phyloP scores from a whole-genome alignment of 169 alveolate genomes.

The Cryptosporidium meleagridis region DNA sequence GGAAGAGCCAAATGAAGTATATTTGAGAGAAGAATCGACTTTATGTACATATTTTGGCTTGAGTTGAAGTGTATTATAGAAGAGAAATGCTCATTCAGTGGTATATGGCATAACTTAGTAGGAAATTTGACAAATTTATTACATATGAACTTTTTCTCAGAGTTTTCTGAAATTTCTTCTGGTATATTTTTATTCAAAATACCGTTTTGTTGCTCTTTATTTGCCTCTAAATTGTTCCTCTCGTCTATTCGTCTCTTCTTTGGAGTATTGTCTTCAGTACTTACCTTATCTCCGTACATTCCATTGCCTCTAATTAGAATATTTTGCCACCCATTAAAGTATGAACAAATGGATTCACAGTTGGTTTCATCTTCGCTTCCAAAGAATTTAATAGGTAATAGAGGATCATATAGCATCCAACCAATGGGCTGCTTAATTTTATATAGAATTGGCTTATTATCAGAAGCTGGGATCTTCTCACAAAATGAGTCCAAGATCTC shows the following conservation, averaged over 20 bases:
- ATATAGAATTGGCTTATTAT: conserved; percentile 36
- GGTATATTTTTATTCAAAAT: background rate
- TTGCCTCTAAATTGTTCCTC: background rate
- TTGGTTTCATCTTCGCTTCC: background rate
- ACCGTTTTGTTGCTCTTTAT: background rate
- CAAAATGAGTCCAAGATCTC: conserved; percentile 42
- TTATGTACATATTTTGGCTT: conserved; percentile 4
- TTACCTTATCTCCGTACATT: background rate
- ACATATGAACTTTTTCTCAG: background rate
- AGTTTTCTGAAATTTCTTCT: background rate
- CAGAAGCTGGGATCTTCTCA: conserved; percentile 48
- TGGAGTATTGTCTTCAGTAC: background rate
- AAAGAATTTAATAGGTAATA: conserved; percentile 18
- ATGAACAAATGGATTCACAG: background rate
- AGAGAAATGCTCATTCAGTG: background rate
- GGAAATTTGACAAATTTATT: conserved; percentile 23
- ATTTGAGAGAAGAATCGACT: conserved; percentile 11
- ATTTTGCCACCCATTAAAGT: background rate
- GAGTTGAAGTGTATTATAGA: conserved; percentile 5
- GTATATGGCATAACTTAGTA: conserved; percentile 24
- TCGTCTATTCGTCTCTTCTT: background rate
- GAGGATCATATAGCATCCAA: conserved; percentile 69
- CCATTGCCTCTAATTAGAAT: background rate
- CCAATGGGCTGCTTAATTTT: conserved; percentile 59
- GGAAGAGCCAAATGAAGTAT: conserved; percentile 28